Base-by-base conservation (phyloP, 352 stramenopile genomes). In the Albugo candida region DNA sequence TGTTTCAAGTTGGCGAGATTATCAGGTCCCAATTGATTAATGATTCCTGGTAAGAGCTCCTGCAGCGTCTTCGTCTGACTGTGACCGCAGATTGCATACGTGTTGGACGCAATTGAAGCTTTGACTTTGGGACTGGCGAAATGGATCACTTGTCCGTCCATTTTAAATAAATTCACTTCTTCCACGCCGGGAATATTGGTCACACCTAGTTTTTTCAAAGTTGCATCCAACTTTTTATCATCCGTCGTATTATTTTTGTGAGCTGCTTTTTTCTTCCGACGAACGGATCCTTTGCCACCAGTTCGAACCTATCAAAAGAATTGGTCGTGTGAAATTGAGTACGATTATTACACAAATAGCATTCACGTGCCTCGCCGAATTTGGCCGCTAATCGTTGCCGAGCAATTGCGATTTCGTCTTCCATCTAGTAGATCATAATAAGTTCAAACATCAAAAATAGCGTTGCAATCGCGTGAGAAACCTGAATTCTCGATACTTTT, bases 161-260 rank as follows among this genome's bases (percentile, higher is more conserved):
- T 85, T 78, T 97, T 97, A 83, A 99, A 99, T 58, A 99, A 87
- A 71, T 99, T 98, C 40, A 99, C 95, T 65, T 99, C 95, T 65
- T 98, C 94, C 49, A 98, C 96, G 52, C 85, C 95, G 20, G 93
- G 92, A 61, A 99, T 98, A 63, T 91, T 94, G 38, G 92, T 98
- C 52, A 97, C 87, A 44, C 91, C 89, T 41, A 99, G 81, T 72
- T 97, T 97, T 82, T 99, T 99, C 21, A 99, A 69, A 39, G 92
- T 93, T 20, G 80, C 86, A 50, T 76, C 78, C 36, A 99, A 83
- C 73, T 98, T 98, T 64, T 95, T 97, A 71, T 99, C 95, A 61
- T 97, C 94, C 61, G 88, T 81, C 13, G 82, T 83, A 47, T 83
- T 69, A 44, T 84, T 79, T 72, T 93, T 95, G 72, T 95, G 76